These are phyloP conservation scores for Neurospora sp. DNA, from an alignment of 495 filamentous ascomycete genomes.

Conservation along the genomic window DNA sequence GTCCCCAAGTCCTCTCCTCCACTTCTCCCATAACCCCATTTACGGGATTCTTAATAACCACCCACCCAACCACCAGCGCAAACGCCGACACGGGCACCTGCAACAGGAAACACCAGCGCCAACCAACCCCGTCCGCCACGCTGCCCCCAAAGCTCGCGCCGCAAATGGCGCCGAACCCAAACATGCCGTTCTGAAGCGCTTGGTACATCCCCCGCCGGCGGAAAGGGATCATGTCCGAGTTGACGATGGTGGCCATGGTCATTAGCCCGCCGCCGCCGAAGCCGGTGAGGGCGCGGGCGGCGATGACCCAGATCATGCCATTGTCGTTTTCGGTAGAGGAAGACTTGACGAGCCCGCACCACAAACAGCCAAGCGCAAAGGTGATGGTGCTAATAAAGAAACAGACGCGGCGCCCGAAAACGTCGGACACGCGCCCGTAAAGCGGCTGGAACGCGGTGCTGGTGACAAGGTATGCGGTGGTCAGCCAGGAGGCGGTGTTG, in stretches of 20 bases:
- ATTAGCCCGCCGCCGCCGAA: slow-evolving; percentile 52
- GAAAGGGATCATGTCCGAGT: slow-evolving; percentile 57
- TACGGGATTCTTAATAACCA: slow-evolving; percentile 40
- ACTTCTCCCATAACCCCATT: slow-evolving; percentile 2
- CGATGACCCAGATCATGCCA: slow-evolving; percentile 32
- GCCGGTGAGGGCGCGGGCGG: slow-evolving; percentile 40
- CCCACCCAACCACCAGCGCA: slow-evolving; percentile 42
- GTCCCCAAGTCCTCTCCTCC: slow-evolving; percentile 10
- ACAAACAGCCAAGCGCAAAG: slow-evolving; percentile 37
- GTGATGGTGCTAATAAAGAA: slow-evolving; percentile 39
- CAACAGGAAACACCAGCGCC: slow-evolving; percentile 40
- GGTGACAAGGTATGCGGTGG: slow-evolving; percentile 65
- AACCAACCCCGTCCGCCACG: slow-evolving; percentile 40
- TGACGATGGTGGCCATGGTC: slow-evolving; percentile 58
- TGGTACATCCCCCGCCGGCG: slow-evolving; percentile 56
- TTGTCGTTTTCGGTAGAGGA: background rate
- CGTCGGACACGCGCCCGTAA: slow-evolving; percentile 38
- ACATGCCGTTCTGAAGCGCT: slow-evolving; percentile 50
- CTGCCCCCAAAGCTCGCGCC: slow-evolving; percentile 40
- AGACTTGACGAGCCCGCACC: slow-evolving; percentile 31
- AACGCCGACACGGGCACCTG: slow-evolving; percentile 45
- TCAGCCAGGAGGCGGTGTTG: slow-evolving; percentile 54
- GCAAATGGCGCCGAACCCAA: slow-evolving; percentile 45
- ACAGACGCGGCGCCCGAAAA: slow-evolving; percentile 43
- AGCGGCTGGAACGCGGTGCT: slow-evolving; percentile 55